These are phyloP conservation scores for Ramicandelaber brevisporus DNA, from an alignment of 192 early-diverging fungal species.

Conservation along the genomic window DNA sequence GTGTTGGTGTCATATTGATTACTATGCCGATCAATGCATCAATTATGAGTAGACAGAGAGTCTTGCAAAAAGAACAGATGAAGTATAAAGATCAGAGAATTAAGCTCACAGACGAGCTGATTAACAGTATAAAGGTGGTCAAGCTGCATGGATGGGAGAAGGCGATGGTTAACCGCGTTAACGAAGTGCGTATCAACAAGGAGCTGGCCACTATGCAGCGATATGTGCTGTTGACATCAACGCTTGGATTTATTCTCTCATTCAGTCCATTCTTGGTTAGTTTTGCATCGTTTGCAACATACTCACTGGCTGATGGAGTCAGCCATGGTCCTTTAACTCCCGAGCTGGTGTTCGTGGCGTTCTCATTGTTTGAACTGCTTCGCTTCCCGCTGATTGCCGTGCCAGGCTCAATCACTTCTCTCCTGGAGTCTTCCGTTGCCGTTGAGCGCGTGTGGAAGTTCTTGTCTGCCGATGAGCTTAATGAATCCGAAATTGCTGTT, in stretches of 20 bases:
- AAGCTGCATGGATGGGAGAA: slow-evolving; percentile 48
- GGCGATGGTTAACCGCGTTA: slow-evolving; percentile 14
- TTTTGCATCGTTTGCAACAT: slow-evolving; percentile 15
- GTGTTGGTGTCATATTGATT: slow-evolving; percentile 58
- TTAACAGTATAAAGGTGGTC: slow-evolving; percentile 35
- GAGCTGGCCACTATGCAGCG: slow-evolving; percentile 14
- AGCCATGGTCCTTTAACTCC: slow-evolving; percentile 18
- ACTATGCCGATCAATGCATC: slow-evolving; percentile 62
- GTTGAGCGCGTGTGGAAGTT: slow-evolving; percentile 10
- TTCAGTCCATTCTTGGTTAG: slow-evolving; percentile 16
- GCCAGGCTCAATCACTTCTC: slow-evolving; percentile 7
- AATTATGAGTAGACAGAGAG: slow-evolving; percentile 43
- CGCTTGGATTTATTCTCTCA: slow-evolving; percentile 13
- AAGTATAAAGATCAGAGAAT: slow-evolving; percentile 29
- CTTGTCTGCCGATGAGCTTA: slow-evolving; percentile 13
- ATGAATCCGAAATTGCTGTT: slow-evolving; percentile 6
- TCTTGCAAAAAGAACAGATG: slow-evolving; percentile 68
- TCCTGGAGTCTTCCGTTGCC: slow-evolving; percentile 14
- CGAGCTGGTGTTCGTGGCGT: slow-evolving; percentile 17
- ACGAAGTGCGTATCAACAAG: slow-evolving; percentile 8
- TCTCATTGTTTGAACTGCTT: slow-evolving; percentile 19
- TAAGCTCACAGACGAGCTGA: slow-evolving; percentile 36
- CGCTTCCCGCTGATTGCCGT: slow-evolving; percentile 12
- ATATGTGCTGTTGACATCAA: slow-evolving; percentile 10
- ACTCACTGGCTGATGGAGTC: slow-evolving; percentile 8